Evolutionary conservation across 129 eudicot species (phyloP), one percentile per base, ranked within the genome.

Genomic region (Chrysanthemum makinoi): DNA sequence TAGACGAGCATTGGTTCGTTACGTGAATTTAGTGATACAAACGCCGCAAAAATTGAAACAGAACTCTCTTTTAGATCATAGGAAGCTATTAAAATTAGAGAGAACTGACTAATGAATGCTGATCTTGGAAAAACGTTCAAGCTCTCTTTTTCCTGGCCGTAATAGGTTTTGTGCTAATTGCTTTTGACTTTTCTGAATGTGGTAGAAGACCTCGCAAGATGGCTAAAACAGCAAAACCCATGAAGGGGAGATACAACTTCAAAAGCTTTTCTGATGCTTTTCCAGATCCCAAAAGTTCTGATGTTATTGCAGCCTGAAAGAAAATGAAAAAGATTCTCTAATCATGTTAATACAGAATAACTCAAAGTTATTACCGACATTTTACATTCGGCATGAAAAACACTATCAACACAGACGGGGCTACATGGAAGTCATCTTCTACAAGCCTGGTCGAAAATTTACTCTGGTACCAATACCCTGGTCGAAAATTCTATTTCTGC

Each of bases 181-280:
- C 57, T 13, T 52, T 52, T 4, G 5, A 47, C 72, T 76, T 86
- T 17, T 8, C 26, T 24, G 91, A 85, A 68, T 74, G 69, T 17
- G 86, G 78, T 16, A 87, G 58, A 66, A 89, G 58, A 50, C 96
- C 98, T 2, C 98, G 90, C 68, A 93, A 59, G 43, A 89, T 61
- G 39, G 96, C 96, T 66, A 93, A 52, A 70, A 84, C 39, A 24
- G 95, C 85, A 55, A 87, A 70, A n/a, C 92, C 98, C 84, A 93
- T 7, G 75, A 89, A 89, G 0, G 98, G 95, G 50, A 3, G 69
- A 69, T 89, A 85, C 59, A 93, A 22, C 80, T 58, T 79, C 55
- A 85, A 57, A 30, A 93, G 80, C 80, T 80, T 75, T 3, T 87
- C 96, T 18, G 95, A 87, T 72, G 95, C 90, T 67, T 72, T 84